Evolutionary conservation across 257 asterid genomes (phyloP).

Genomic region (Striga asiatica): DNA sequence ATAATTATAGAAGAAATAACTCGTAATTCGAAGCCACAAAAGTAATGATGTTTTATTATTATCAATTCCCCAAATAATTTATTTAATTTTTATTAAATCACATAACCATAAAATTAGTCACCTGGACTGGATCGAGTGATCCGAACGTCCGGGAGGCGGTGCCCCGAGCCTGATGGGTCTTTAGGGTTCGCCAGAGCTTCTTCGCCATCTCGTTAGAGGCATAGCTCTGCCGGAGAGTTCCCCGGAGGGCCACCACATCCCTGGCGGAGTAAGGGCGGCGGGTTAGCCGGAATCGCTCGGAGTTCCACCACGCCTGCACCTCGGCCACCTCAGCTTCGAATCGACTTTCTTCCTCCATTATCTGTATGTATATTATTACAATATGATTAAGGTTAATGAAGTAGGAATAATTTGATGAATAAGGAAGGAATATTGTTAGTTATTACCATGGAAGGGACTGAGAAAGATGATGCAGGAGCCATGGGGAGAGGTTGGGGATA

Average conservation of each 20-base stretch:
- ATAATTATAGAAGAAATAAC: too few species aligned
- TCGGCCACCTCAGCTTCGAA: constrained; percentile 83
- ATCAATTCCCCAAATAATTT: too few species aligned
- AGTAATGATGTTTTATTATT: too few species aligned
- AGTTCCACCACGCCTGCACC: constrained; percentile 97
- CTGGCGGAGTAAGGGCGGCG: constrained; percentile 87
- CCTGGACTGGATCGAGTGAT: constrained; percentile 94
- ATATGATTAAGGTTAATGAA: too few species aligned
- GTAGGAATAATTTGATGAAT: too few species aligned
- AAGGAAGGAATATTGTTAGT: not conserved
- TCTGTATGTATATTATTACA: constrained; percentile 31
- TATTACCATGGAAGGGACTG: constrained; percentile 79
- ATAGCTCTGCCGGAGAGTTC: constrained; percentile 59
- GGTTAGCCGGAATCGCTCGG: constrained; percentile 75
- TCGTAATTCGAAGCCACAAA: too few species aligned
- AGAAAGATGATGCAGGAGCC: constrained; percentile 71
- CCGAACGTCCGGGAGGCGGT: constrained; percentile 93
- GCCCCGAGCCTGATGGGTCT: constrained; percentile 76
- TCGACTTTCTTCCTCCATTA: constrained; percentile 89
- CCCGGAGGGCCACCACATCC: constrained; percentile 86
- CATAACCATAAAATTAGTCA: too few species aligned
- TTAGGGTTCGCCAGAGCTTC: constrained; percentile 92
- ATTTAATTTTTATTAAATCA: too few species aligned
- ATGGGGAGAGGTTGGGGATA: constrained; percentile 54
- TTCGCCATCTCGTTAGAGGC: constrained; percentile 81